Conservation (phyloP, 371 early-diverging fungal genomes). For the Mucor lusitanicus region DNA sequence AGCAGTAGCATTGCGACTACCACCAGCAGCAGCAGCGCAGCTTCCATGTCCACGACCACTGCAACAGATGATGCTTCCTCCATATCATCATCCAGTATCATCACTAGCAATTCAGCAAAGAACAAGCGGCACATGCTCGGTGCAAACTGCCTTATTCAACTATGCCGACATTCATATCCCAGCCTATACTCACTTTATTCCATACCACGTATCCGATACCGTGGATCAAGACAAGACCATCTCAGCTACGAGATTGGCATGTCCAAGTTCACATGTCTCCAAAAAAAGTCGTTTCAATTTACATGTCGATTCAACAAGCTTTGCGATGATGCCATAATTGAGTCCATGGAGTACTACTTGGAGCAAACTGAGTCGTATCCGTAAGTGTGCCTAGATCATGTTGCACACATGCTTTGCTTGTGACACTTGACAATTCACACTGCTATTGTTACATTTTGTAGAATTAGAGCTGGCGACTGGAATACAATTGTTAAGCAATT, state of each 20-base stretch:
- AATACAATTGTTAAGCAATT: not conserved
- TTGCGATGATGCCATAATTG: conserved; percentile 14
- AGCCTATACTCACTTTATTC: conserved; percentile 20
- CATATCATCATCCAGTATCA: not conserved
- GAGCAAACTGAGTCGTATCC: conserved; percentile 37
- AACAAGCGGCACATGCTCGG: conserved; percentile 12
- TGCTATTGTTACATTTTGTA: not conserved
- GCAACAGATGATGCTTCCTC: not conserved
- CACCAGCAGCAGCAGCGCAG: not conserved
- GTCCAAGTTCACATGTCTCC: conserved; percentile 29
- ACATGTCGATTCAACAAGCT: conserved; percentile 25
- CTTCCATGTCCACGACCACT: not conserved
- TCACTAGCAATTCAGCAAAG: not conserved
- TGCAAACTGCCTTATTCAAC: conserved; percentile 12
- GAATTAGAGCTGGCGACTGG: conserved; percentile 14
- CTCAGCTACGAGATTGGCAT: conserved; percentile 31
- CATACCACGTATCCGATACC: conserved; percentile 29
- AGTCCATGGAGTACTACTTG: conserved; percentile 16
- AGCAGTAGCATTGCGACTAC: not conserved
- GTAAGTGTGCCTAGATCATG: conserved; percentile 19
- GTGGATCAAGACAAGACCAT: conserved; percentile 21
- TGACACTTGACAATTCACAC: not conserved
- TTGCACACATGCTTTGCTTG: not conserved
- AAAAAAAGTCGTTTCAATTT: conserved; percentile 11
- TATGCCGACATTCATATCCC: conserved; percentile 30